Percentiles rank a stretch among this genome's conserved stretches.
phyloP scores from a whole-genome alignment of 805 yeast genomes.

The Lachancea quebecensis region DNA sequence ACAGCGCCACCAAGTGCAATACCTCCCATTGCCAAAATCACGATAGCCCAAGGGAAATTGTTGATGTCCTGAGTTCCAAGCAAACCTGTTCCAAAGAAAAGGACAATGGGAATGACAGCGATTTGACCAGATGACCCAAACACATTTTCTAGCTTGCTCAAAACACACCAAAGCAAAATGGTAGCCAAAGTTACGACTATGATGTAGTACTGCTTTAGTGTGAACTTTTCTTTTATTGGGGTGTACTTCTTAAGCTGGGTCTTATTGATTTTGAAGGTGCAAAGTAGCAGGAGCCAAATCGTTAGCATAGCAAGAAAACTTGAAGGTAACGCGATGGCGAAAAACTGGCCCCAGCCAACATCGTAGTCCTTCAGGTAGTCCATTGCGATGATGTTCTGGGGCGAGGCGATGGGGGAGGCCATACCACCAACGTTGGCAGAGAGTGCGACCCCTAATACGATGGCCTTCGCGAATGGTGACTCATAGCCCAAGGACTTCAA shows the following conservation, averaged over 20 bases:
- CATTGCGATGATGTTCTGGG: conserved; percentile 89
- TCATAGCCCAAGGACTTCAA: conserved; percentile 69
- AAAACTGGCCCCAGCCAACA: conserved; percentile 85
- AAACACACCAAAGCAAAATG: conserved; percentile 83
- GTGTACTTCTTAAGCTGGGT: conserved; percentile 41
- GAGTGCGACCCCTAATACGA: conserved; percentile 83
- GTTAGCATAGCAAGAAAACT: conserved; percentile 52
- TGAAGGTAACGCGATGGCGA: conserved; percentile 79
- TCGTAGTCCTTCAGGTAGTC: conserved; percentile 65
- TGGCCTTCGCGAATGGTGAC: conserved; percentile 75
- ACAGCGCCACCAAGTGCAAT: conserved; percentile 91
- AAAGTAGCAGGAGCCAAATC: conserved; percentile 62
- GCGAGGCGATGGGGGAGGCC: conserved; percentile 95
- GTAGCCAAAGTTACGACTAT: conserved; percentile 63
- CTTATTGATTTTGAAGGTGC: conserved; percentile 46
- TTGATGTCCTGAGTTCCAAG: conserved; percentile 81
- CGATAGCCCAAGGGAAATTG: conserved; percentile 94
- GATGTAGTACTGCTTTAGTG: conserved; percentile 67
- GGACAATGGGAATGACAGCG: conserved; percentile 76
- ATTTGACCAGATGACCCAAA: conserved; percentile 93
- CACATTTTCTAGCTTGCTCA: conserved; percentile 58
- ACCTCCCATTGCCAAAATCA: conserved; percentile 96
- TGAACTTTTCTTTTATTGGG: conserved; percentile 58
- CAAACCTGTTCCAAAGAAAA: conserved; percentile 86
- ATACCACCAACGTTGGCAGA: conserved; percentile 92